phyloP scores from a whole-genome alignment of 495 filamentous ascomycete genomes.

The Talaromyces borbonicus region DNA sequence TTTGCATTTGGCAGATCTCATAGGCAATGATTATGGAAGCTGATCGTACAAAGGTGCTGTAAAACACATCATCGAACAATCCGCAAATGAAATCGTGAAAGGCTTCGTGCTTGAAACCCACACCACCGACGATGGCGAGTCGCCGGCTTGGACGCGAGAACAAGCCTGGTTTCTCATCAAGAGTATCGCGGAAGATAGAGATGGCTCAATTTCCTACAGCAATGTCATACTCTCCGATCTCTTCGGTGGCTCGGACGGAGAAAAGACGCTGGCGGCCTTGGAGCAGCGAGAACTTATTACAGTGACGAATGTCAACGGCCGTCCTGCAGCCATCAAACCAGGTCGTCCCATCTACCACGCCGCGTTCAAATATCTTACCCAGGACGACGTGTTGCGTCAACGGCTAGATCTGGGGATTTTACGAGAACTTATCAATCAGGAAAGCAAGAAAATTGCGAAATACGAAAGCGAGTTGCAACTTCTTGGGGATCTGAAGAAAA shows the following conservation, averaged over 20 bases:
- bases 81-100: constrained; percentile 81
- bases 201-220: constrained; percentile 61
- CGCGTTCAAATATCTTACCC: constrained; percentile 60
- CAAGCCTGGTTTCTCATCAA: constrained; percentile 90
- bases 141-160: constrained; percentile 59
- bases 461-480: constrained; percentile 67
- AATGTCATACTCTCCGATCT: constrained; percentile 66
- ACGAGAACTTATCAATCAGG: constrained; percentile 54
- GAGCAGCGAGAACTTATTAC: constrained; percentile 83
- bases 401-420: constrained; percentile 67
- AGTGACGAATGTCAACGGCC: constrained; percentile 60
- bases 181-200: constrained; percentile 46
- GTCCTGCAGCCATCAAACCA: constrained; percentile 63
- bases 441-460: constrained; percentile 67
- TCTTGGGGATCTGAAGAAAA: constrained; percentile 47
- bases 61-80: constrained; percentile 77
- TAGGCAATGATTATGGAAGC: neutral
- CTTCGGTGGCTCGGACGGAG: constrained; percentile 52
- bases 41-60: constrained; percentile 55
- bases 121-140: constrained; percentile 19
- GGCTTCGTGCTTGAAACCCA: constrained; percentile 68
- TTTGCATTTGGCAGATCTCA: no score
- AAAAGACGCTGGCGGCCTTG: constrained; percentile 64
- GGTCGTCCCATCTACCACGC: constrained; percentile 83
- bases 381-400: constrained; percentile 61